These are phyloP conservation scores for Agrocybe pediades DNA, from an alignment of 768 basidiomycete species.

Conservation along the genomic window DNA sequence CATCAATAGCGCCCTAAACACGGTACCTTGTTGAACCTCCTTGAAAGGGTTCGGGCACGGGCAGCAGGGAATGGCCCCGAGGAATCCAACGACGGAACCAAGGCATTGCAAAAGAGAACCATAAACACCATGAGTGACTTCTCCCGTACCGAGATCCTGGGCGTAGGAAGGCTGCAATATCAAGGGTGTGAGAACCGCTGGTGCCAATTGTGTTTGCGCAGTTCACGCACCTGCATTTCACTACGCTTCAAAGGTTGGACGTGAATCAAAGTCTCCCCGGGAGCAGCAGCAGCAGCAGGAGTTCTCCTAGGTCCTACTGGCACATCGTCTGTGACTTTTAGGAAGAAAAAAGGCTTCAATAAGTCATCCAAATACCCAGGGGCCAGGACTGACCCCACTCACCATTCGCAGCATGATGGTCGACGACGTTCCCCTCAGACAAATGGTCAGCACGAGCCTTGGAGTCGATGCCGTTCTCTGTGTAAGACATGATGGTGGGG, in stretches of 20 bases:
- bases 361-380: constrained; percentile 1
- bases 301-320: constrained; percentile 35
- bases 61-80: constrained; percentile 82
- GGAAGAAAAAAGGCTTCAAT: constrained; percentile 9
- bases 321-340: constrained; percentile 66
- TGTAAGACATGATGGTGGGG: constrained; percentile 16
- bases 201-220: background rate
- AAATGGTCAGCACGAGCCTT: constrained; percentile 24
- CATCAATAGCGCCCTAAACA: background rate
- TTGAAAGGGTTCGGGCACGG: constrained; percentile 85
- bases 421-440: constrained; percentile 60
- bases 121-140: constrained; percentile 85
- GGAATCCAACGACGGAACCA: constrained; percentile 65
- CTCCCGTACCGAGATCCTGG: constrained; percentile 78
- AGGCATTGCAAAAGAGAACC: constrained; percentile 77
- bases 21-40: constrained; percentile 77
- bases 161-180: constrained; percentile 79
- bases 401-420: constrained; percentile 72
- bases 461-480: constrained; percentile 16
- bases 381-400: constrained; percentile 20
- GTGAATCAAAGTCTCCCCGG: constrained; percentile 52
- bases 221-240: constrained; percentile 75
- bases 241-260: constrained; percentile 85
- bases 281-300: constrained; percentile 12
- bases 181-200: constrained; percentile 3